Conservation (phyloP, 345 rosid genomes). For the Brassica carinata region DNA sequence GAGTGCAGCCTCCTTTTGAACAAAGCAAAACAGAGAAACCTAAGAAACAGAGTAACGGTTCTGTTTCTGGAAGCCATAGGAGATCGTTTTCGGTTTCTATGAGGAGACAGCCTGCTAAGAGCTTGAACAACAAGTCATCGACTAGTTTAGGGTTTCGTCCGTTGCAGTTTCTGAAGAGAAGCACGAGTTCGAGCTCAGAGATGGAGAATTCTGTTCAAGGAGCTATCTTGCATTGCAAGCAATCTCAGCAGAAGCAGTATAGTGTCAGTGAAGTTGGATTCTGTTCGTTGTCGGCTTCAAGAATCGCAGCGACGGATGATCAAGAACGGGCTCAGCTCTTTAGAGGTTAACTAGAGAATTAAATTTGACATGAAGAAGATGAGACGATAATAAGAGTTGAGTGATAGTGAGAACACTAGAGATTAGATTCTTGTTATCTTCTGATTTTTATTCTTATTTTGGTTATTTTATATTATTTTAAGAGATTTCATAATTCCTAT, state of each 20-base stretch:
- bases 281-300: slow-evolving; percentile 58
- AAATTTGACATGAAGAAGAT: neutral
- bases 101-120: slow-evolving; percentile 54
- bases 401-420: slow-evolving; percentile 25
- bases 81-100: slow-evolving; percentile 82
- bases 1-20: slow-evolving; percentile 9
- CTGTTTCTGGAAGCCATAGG: slow-evolving; percentile 48
- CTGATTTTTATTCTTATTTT: slow-evolving; percentile 19
- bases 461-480: slow-evolving; percentile 1
- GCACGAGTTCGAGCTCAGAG: slow-evolving; percentile 59
- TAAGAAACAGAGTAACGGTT: slow-evolving; percentile 43
- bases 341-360: slow-evolving; percentile 49
- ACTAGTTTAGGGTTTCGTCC: slow-evolving; percentile 45
- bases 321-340: slow-evolving; percentile 58
- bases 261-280: slow-evolving; percentile 50
- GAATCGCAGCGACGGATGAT: slow-evolving; percentile 47
- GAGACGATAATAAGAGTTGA: slow-evolving; percentile 30
- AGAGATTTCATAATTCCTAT: slow-evolving; percentile 7
- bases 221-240: slow-evolving; percentile 92
- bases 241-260: slow-evolving; percentile 60
- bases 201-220: slow-evolving; percentile 81
- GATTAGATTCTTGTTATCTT: slow-evolving; percentile 21
- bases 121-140: slow-evolving; percentile 41
- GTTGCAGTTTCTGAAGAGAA: slow-evolving; percentile 57
- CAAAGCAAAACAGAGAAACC: slow-evolving; percentile 38